Percentiles rank a stretch among this genome's conserved stretches.
phyloP scores from a whole-genome alignment of 495 filamentous ascomycete genomes.

The Aspergillus affinis region DNA sequence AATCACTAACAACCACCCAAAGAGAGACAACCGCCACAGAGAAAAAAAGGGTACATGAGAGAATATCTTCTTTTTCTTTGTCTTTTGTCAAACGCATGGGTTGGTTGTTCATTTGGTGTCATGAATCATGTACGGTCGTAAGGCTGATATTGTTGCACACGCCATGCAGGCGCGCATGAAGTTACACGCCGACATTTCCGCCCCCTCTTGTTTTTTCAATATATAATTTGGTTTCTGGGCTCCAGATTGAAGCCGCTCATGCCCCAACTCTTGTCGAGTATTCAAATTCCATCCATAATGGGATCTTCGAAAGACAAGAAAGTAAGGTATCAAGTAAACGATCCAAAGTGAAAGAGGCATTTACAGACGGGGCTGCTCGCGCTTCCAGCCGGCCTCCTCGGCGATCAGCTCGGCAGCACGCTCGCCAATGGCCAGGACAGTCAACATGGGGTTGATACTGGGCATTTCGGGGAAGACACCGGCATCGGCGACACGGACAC shows the following conservation, averaged over 20 bases:
- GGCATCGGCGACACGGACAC: slow-evolving; percentile 63
- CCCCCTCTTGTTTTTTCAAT: background rate
- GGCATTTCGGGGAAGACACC: slow-evolving; percentile 70
- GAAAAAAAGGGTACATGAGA: background rate
- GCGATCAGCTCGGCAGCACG: slow-evolving; percentile 64
- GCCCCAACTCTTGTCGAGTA: background rate
- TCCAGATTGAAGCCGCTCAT: background rate
- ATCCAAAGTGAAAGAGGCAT: background rate
- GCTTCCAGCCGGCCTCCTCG: slow-evolving; percentile 59
- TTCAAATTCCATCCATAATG: background rate
- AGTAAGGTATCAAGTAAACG: background rate
- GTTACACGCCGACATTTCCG: background rate
- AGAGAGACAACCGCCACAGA: background rate
- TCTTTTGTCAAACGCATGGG: background rate
- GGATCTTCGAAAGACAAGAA: background rate
- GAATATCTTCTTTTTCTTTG: background rate
- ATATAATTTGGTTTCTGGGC: background rate
- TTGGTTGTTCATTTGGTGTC: background rate
- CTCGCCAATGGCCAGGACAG: slow-evolving; percentile 64
- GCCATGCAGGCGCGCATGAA: background rate
- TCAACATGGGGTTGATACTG: slow-evolving; percentile 67
- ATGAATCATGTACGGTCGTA: background rate
- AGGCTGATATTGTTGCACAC: background rate
- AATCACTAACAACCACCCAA: background rate
- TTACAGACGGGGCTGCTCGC: slow-evolving; percentile 49